Base-by-base conservation (phyloP, 768 basidiomycete species). In the Termitomyces sp. region DNA sequence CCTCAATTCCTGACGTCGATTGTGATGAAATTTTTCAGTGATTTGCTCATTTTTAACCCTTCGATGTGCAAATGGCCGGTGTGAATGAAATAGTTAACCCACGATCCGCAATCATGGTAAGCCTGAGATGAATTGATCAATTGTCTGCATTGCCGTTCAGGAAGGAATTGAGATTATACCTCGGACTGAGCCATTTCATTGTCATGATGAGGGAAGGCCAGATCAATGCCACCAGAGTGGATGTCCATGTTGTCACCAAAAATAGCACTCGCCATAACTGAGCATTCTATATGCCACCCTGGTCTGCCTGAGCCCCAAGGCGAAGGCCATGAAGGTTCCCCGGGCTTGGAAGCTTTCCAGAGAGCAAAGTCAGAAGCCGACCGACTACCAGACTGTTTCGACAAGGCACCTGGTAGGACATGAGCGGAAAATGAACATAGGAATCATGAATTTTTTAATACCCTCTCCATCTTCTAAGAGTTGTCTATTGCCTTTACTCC, bases 251-350 rank as follows among this genome's bases (percentile, higher is more conserved):
- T 87, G 55, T 86, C 81, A 3, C 95, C 96, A 45, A 98, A 76
- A 48, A 98, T 77, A 33, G 88, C 94, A 61, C 85, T 89, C 17
- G 95, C 95, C 96, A 99, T 99, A 35, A 97, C 96, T 3, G 92
- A 95, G 73, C 96, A 99, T 70, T 99, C 96, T 57, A 99, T 98
- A 69, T 99, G 96, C 96, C 96, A 99, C 15, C 96, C 96, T 3
- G 96, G 96, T 43, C 96, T 81, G n/a, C 95, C 94, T 42, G 76
- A 76, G 17, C 97, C 97, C 97, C 97, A 99, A 5, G 93, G 89
- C 11, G 94, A 97, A 0, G 87, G 84, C 96, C 97, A 99, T 3
- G 87, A 87, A 2, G 97, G 97, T 70, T 99, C 97, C 7, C 97
- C 97, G 2, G 93, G 84, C 75, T 94, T 96, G 31, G 93, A 92